phyloP scores from a whole-genome alignment of 805 yeast genomes.

The Lipomyces yamanashiensis region DNA sequence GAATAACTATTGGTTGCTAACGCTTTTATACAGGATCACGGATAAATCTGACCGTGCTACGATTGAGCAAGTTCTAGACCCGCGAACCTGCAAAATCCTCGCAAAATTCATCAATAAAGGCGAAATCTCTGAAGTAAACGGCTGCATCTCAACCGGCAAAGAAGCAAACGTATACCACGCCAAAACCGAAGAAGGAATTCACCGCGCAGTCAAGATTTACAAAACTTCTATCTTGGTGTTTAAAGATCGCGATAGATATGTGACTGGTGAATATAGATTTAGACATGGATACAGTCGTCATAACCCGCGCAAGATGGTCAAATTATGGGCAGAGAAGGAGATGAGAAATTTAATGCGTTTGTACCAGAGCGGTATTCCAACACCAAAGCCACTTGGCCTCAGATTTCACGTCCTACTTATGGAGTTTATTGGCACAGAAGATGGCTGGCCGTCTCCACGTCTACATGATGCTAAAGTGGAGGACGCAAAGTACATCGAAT shows the following conservation, averaged over 20 bases:
- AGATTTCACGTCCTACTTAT: slow-evolving; percentile 89
- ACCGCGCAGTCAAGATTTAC: slow-evolving; percentile 90
- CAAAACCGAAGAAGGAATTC: slow-evolving; percentile 45
- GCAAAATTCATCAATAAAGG: slow-evolving; percentile 83
- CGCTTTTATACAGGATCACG: slow-evolving; percentile 33
- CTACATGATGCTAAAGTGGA: slow-evolving; percentile 59
- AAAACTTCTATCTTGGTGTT: slow-evolving; percentile 96
- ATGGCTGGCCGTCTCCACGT: slow-evolving; percentile 90
- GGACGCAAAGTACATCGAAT: slow-evolving; percentile 64
- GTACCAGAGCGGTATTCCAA: slow-evolving; percentile 78
- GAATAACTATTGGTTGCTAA: neutral
- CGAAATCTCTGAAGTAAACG: slow-evolving; percentile 81
- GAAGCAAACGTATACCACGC: slow-evolving; percentile 99
- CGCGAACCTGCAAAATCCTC: slow-evolving; percentile 84
- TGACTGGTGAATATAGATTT: slow-evolving; percentile 93
- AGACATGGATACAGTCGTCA: slow-evolving; percentile 81
- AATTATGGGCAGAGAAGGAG: slow-evolving; percentile 98
- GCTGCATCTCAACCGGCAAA: slow-evolving; percentile 94
- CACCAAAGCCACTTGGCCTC: slow-evolving; percentile 89
- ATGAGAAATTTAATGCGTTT: slow-evolving; percentile 88
- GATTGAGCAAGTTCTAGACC: slow-evolving; percentile 94
- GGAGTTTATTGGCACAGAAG: slow-evolving; percentile 80
- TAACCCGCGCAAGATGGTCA: slow-evolving; percentile 96
- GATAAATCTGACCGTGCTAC: slow-evolving; percentile 96
- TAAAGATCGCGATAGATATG: slow-evolving; percentile 94